Evolutionary conservation across 306 rosid genomes (phyloP).

Genomic region (Argentina anserina): DNA sequence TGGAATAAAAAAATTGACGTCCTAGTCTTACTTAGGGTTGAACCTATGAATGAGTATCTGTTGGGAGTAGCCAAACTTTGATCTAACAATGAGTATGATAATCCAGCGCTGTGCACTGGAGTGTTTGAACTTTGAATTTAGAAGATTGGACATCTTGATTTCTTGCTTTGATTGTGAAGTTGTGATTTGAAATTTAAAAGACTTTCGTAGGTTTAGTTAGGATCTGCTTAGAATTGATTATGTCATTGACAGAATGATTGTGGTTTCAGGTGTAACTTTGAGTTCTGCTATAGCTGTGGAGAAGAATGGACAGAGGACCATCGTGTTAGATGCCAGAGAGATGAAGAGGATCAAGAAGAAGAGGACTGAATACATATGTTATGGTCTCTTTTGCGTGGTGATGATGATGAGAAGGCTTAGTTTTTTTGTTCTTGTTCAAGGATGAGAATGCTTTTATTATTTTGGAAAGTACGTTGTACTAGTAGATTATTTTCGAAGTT

Average conservation of each 20-base stretch:
- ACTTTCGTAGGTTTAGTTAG: not conserved
- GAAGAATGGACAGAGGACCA: not conserved
- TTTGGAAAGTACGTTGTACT: too few relatives aligned
- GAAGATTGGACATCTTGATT: too few relatives aligned
- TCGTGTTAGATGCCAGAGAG: not conserved
- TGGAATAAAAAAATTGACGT: not conserved
- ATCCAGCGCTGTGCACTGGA: not conserved
- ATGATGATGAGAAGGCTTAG: too few relatives aligned
- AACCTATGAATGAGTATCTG: not conserved
- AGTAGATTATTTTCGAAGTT: too few relatives aligned
- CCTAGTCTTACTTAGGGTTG: not conserved
- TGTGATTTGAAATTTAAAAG: not conserved
- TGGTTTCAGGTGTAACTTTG: not conserved
- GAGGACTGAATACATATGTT: not conserved
- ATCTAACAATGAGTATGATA: not conserved
- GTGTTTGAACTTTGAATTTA: too few relatives aligned
- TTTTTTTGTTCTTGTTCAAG: too few relatives aligned
- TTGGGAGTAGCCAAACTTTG: not conserved
- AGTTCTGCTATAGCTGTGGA: not conserved
- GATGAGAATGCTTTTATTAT: too few relatives aligned
- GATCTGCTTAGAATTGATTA: not conserved
- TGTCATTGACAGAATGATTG: not conserved
- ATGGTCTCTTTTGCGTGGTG: not conserved
- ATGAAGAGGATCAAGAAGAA: not conserved
- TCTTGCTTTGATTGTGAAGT: not conserved